Percentiles rank a stretch among this genome's conserved stretches.
phyloP scores from a whole-genome alignment of 208 protist species.

The Wallacemonas sp. region DNA sequence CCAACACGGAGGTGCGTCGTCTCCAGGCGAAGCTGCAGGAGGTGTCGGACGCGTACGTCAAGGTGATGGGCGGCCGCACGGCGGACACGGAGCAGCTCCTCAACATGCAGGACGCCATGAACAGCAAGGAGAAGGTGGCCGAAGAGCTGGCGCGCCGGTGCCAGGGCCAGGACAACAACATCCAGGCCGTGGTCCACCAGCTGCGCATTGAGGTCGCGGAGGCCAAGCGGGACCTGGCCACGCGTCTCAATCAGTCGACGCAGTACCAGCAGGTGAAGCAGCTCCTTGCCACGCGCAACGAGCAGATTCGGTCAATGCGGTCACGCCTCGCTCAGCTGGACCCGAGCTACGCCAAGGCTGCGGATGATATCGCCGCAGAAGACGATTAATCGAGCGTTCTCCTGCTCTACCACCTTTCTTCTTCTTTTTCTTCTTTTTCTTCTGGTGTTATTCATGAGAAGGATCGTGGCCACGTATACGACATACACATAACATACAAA shows the following conservation, averaged over 20 bases:
- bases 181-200: slow-evolving; percentile 37
- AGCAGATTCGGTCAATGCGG: slow-evolving; percentile 53
- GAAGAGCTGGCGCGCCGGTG: slow-evolving; percentile 38
- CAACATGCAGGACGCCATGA: slow-evolving; percentile 53
- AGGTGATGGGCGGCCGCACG: slow-evolving; percentile 51
- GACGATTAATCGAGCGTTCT: slow-evolving; percentile 36
- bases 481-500: no score
- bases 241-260: slow-evolving; percentile 67
- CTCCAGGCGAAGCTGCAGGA: slow-evolving; percentile 67
- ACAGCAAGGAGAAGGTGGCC: slow-evolving; percentile 44
- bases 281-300: slow-evolving; percentile 64
- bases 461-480: no score
- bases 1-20: slow-evolving; percentile 64
- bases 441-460: no score
- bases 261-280: slow-evolving; percentile 81
- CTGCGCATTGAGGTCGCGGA: slow-evolving; percentile 60
- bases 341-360: slow-evolving; percentile 32
- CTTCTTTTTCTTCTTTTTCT: no score
- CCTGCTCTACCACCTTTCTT: not conserved
- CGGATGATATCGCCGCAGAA: slow-evolving; percentile 53
- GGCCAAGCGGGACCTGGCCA: slow-evolving; percentile 59
- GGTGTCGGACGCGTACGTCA: slow-evolving; percentile 60
- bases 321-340: slow-evolving; percentile 45
- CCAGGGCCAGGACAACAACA: slow-evolving; percentile 40
- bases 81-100: slow-evolving; percentile 48